Base-by-base conservation (phyloP, 2,329 filamentous ascomycete genomes). In the Sclerotinia spermophila region DNA sequence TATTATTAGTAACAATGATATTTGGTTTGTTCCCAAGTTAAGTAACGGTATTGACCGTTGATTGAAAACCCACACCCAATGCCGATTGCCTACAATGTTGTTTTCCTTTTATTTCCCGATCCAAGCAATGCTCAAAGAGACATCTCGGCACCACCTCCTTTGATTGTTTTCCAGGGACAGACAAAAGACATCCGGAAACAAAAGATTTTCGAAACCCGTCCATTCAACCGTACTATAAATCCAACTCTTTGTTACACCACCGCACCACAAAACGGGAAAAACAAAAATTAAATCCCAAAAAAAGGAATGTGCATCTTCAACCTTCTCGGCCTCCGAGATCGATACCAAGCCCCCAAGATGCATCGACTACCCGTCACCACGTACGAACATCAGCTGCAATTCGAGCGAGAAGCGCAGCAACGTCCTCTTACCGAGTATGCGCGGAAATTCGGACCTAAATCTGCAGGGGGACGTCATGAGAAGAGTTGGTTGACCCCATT, bases 401-500 rank as follows among this genome's bases (percentile, higher is more conserved):
- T 17, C 13, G 48, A 53, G 35, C 15, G 33, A 59, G 56, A 59
- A 7, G 21, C 11, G 4, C 33, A 59, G 35, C 24, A 1, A 6
- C 11, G 21, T 33, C 33, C 30, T 11, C 27, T 51, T n/a, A 53
- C 62, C 8, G 24, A 53, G 5, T 65, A 65, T 17, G 62, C 62
- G 13, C 33, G n/a, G 4, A 65, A 17, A 24, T 65, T 65, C 13
- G 45, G 45, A 21, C n/a, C 45, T 0, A 53, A 53, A 40, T 65
- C 62, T 30, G 24, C 62, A 7, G 45, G 19, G 2, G 40, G 35
- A 4, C 2, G 21, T 21, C 24, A 38, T 27, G 8, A 10, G 1
- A 65, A 65, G 27, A 65, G 62, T 30, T 53, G 62, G 62, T 53
- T 65, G 11, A 65, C 62, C 7, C 62, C 62, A 6, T 21, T 65